These are phyloP conservation scores for Rhizopogon rudus DNA, from an alignment of 768 basidiomycete genomes.

Conservation along the genomic window DNA sequence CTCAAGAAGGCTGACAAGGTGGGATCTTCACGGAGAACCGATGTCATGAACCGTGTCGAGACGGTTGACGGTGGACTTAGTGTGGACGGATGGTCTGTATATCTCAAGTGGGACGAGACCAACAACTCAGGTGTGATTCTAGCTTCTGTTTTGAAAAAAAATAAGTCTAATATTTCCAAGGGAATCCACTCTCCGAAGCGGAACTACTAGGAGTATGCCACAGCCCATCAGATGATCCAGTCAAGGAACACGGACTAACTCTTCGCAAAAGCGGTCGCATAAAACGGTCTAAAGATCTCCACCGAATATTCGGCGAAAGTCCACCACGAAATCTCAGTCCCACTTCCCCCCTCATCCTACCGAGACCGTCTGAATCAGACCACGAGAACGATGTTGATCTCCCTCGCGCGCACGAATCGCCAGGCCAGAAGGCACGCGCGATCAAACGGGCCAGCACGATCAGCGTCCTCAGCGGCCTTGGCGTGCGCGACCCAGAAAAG, in stretches of 20 bases:
- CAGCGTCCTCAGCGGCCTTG: conserved; percentile 90
- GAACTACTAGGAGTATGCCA: conserved; percentile 83
- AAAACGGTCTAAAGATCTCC: conserved; percentile 38
- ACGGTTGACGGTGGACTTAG: conserved; percentile 70
- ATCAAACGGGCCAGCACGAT: conserved; percentile 89
- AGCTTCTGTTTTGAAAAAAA: neutral
- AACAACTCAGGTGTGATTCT: conserved; percentile 45
- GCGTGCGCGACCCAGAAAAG: conserved; percentile 75
- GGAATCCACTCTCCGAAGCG: conserved; percentile 71
- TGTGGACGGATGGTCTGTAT: conserved; percentile 90
- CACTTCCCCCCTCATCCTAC: conserved; percentile 22
- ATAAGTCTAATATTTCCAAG: conserved; percentile 29
- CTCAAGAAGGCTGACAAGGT: conserved; percentile 86
- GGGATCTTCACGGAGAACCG: conserved; percentile 33
- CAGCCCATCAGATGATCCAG: conserved; percentile 70
- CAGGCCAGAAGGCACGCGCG: conserved; percentile 15
- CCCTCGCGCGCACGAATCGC: conserved; percentile 21
- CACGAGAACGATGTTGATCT: conserved; percentile 36
- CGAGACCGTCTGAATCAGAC: conserved; percentile 14
- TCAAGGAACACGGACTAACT: conserved; percentile 73
- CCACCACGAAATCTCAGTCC: conserved; percentile 34
- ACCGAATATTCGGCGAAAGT: conserved; percentile 44
- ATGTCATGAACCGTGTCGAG: conserved; percentile 51
- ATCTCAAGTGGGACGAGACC: conserved; percentile 52
- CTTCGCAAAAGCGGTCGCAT: conserved; percentile 51